These are phyloP conservation scores for Butyriboletus loyo DNA, from an alignment of 768 basidiomycete genomes.

Conservation along the genomic window DNA sequence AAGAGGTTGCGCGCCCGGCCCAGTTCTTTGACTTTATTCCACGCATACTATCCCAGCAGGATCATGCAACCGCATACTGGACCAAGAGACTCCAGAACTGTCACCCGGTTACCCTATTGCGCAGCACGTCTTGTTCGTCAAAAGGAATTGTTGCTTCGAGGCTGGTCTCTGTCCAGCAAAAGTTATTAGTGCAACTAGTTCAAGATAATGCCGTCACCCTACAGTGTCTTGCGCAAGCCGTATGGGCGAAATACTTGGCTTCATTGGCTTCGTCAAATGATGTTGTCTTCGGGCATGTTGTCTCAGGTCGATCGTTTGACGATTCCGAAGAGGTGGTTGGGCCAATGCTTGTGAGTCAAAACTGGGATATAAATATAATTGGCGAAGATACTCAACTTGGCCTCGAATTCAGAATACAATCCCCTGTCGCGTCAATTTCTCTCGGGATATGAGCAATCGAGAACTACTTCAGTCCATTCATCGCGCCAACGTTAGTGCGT, in stretches of 20 bases:
- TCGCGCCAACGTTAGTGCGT: slow-evolving; percentile 34
- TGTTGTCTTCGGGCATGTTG: slow-evolving; percentile 45
- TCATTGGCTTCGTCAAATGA: slow-evolving; percentile 26
- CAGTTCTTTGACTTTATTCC: slow-evolving; percentile 41
- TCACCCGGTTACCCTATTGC: slow-evolving; percentile 18
- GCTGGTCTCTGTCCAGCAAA: slow-evolving; percentile 9
- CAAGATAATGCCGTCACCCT: slow-evolving; percentile 29
- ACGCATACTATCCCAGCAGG: slow-evolving; percentile 37
- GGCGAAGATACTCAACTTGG: neutral
- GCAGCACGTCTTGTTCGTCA: slow-evolving; percentile 9
- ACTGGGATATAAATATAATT: neutral
- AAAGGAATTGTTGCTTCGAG: slow-evolving; percentile 11
- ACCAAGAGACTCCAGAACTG: slow-evolving; percentile 24
- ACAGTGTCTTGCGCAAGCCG: slow-evolving; percentile 37
- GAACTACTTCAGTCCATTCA: slow-evolving; percentile 39
- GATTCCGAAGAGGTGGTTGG: slow-evolving; percentile 44
- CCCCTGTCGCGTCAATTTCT: slow-evolving; percentile 40
- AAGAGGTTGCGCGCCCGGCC: neutral
- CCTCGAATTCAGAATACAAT: slow-evolving; percentile 40
- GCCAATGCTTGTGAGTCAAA: slow-evolving; percentile 41
- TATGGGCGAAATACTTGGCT: slow-evolving; percentile 29
- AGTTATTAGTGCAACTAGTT: slow-evolving; percentile 12
- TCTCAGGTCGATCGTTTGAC: slow-evolving; percentile 42
- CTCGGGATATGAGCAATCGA: slow-evolving; percentile 23
- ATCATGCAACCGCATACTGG: slow-evolving; percentile 40